Conservation (phyloP, 75 land plant genomes). For the Cryptomeria japonica region DNA sequence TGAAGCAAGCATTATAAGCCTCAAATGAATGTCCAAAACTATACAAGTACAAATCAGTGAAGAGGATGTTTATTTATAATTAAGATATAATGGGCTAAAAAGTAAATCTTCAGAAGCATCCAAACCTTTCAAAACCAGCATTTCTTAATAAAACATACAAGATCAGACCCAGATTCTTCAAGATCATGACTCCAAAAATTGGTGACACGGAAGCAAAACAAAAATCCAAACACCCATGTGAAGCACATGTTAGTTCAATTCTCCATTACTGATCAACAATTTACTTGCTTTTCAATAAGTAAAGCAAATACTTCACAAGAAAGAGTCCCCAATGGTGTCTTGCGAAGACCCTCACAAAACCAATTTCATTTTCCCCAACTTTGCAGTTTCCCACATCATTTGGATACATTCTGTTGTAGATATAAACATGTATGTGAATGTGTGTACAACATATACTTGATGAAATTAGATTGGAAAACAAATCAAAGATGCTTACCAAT, state of each 20-base stretch:
- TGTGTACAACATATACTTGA: background rate
- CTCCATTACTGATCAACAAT: background rate
- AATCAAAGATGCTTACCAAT: constrained; percentile 46
- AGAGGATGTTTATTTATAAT: background rate
- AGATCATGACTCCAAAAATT: background rate
- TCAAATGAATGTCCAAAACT: background rate
- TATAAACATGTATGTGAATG: background rate
- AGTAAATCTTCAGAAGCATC: background rate
- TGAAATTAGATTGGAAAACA: background rate
- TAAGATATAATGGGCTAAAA: background rate
- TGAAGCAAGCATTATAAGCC: background rate
- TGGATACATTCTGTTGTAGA: background rate
- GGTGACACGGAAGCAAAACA: background rate
- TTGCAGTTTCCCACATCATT: background rate
- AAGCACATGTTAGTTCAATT: background rate
- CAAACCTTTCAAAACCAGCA: background rate
- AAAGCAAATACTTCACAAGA: background rate
- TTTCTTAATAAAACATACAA: background rate
- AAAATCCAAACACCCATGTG: background rate
- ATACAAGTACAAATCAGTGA: background rate
- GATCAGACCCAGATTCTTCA: background rate
- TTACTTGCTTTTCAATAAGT: background rate
- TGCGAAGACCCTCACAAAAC: background rate
- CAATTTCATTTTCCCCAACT: background rate
- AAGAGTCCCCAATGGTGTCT: background rate